Evolutionary conservation across 331 rosid genomes (phyloP).

Genomic region (Spiraea crenata): DNA sequence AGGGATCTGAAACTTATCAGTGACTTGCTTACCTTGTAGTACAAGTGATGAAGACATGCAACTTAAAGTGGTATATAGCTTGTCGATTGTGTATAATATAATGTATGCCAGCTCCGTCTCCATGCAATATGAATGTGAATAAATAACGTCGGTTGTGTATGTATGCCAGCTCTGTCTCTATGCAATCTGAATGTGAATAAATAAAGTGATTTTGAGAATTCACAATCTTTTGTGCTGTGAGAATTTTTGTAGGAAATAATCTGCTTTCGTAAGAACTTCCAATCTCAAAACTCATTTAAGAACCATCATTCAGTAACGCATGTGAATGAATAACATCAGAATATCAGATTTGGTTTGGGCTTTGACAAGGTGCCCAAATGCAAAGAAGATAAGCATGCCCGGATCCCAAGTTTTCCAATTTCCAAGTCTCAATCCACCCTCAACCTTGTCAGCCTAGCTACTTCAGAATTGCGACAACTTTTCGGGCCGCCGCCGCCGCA

Average conservation of each 20-base stretch:
- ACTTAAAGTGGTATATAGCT: neutral
- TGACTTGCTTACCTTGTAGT: neutral
- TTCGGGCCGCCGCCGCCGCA: neutral
- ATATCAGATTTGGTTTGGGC: too few species aligned
- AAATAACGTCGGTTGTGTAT: neutral
- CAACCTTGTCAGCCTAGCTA: neutral
- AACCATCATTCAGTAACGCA: too few species aligned
- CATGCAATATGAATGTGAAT: neutral
- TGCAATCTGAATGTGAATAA: neutral
- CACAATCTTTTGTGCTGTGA: neutral
- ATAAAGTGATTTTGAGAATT: neutral
- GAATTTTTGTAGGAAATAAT: too few species aligned
- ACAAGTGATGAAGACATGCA: constrained; percentile 5
- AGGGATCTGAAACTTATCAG: neutral
- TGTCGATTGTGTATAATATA: neutral
- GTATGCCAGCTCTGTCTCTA: neutral
- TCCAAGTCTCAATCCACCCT: neutral
- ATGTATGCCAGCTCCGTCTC: neutral
- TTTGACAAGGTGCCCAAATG: too few species aligned
- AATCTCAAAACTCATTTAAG: too few species aligned
- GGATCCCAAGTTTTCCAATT: neutral
- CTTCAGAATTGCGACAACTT: constrained; percentile 2
- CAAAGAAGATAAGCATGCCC: too few species aligned
- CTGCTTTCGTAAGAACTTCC: too few species aligned
- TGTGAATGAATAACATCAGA: too few species aligned